These are phyloP conservation scores for Hypomontagnella monticulosa DNA, from an alignment of 495 filamentous ascomycete genomes.

Conservation along the genomic window DNA sequence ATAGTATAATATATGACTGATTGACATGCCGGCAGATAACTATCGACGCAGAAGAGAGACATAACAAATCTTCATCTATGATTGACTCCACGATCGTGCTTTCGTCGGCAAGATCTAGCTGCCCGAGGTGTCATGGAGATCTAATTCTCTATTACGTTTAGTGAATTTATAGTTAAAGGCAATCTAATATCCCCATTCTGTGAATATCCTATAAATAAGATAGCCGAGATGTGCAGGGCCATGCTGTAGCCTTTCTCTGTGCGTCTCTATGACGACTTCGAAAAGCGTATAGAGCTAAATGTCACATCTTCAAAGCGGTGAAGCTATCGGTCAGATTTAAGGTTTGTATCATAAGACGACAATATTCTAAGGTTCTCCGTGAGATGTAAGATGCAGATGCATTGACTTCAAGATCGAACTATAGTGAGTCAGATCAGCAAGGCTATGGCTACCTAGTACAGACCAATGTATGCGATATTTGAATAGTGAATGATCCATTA, in stretches of 20 bases:
- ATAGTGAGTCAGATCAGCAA: too few species aligned
- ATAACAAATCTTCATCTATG: constrained; percentile 21
- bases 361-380: background rate
- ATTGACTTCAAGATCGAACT: too few species aligned
- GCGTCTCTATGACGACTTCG: constrained; percentile 19
- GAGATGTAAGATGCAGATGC: background rate
- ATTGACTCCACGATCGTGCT: background rate
- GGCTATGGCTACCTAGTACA: background rate
- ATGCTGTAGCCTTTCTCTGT: background rate
- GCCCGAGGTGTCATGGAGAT: background rate
- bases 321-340: background rate
- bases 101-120: background rate
- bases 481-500: background rate
- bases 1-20: constrained; percentile 12
- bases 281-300: background rate
- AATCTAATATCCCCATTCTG: background rate
- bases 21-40: constrained; percentile 26
- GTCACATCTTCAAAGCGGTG: background rate
- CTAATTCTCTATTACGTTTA: background rate
- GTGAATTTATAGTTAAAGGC: background rate
- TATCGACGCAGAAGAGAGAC: constrained; percentile 21
- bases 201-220: background rate
- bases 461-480: background rate
- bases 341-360: background rate
- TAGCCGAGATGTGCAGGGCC: background rate